phyloP scores from a whole-genome alignment of 2,329 filamentous ascomycete species.

The Onygenales sp. region DNA sequence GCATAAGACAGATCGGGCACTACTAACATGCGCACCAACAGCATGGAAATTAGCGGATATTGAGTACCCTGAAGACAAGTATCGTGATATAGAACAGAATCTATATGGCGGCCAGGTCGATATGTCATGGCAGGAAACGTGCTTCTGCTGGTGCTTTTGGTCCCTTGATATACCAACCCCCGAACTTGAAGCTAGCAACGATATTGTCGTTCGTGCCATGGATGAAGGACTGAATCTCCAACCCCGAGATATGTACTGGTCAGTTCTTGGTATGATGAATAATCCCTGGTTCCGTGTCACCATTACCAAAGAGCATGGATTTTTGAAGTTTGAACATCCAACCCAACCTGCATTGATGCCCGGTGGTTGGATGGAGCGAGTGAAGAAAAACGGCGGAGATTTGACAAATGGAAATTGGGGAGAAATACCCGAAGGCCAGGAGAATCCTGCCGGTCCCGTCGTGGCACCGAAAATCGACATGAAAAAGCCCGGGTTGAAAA shows the following conservation, averaged over 20 bases:
- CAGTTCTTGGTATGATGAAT: conserved; percentile 94
- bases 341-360: conserved; percentile 68
- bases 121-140: conserved; percentile 69
- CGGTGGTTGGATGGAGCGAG: conserved; percentile 87
- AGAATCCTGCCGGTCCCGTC: conserved; percentile 33
- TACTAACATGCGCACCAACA: conserved; percentile 8
- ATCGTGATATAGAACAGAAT: conserved; percentile 54
- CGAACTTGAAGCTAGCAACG: conserved; percentile 55
- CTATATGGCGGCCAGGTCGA: conserved; percentile 71
- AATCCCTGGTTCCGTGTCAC: conserved; percentile 85
- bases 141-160: conserved; percentile 94
- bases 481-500: conserved; percentile 58
- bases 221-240: conserved; percentile 81
- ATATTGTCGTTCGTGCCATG: conserved; percentile 78
- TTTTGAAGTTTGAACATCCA: conserved; percentile 74
- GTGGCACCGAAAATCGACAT: conserved; percentile 63
- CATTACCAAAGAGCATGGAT: conserved; percentile 57
- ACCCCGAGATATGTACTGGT: conserved; percentile 94
- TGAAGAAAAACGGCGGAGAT: conserved; percentile 74
- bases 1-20: neutral
- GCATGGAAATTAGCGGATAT: conserved; percentile 69
- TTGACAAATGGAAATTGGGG: conserved; percentile 79
- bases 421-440: conserved; percentile 50
- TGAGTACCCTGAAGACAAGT: conserved; percentile 76
- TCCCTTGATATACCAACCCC: conserved; percentile 56